Evolutionary conservation across 345 rosid species (phyloP).

Genomic region (Firmiana major): DNA sequence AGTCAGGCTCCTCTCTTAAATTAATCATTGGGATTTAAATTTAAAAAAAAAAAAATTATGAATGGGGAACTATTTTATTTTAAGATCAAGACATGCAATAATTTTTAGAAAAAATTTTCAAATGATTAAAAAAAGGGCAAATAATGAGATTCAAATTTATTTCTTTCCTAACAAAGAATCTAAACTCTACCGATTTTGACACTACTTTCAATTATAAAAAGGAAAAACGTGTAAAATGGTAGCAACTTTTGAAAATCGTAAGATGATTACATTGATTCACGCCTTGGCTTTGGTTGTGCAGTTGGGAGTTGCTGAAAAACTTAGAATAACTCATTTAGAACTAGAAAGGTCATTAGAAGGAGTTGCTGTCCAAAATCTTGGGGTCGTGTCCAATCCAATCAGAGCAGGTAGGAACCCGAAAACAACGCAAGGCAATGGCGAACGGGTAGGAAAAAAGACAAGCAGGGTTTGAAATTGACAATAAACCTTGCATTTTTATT

Average conservation of each 20-base stretch:
- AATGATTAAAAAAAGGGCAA: no score
- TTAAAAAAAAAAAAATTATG: no score
- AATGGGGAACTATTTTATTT: no score
- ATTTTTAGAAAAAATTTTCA: no score
- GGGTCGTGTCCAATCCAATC: slow-evolving; percentile 9
- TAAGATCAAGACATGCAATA: no score
- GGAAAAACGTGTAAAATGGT: neutral
- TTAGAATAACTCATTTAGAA: neutral
- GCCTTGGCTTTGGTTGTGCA: neutral
- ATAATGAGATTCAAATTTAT: no score
- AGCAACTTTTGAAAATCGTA: neutral
- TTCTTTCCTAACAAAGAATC: no score
- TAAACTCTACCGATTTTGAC: no score
- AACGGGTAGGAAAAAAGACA: neutral
- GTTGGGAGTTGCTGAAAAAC: slow-evolving; percentile 2
- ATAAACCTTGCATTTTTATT: neutral
- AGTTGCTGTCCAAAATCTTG: neutral
- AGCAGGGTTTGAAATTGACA: neutral
- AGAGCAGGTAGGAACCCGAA: slow-evolving; percentile 15
- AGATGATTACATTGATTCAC: neutral
- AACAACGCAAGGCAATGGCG: neutral
- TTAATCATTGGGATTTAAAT: neutral
- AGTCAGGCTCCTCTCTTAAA: neutral
- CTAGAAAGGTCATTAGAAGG: neutral
- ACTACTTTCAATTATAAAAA: no score